phyloP scores from a whole-genome alignment of 2,329 filamentous ascomycete genomes.

The Diaporthe australafricana region DNA sequence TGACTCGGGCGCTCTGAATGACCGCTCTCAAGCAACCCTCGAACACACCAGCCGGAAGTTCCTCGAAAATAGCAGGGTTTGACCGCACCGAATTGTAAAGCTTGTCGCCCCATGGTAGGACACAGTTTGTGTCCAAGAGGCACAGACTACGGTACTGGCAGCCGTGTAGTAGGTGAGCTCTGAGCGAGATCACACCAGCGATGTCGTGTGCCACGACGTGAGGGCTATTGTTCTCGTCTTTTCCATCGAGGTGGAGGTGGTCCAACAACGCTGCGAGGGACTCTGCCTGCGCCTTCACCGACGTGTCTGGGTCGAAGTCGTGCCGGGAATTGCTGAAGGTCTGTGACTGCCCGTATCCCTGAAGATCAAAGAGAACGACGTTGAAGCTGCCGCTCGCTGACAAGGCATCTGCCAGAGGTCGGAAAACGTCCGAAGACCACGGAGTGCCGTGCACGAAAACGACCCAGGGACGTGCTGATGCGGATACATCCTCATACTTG shows the following conservation, averaged over 20 bases:
- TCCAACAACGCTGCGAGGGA: neutral
- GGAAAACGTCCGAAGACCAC: conserved; percentile 17
- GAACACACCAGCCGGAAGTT: neutral
- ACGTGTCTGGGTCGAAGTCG: neutral
- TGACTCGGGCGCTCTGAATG: conserved; percentile 2
- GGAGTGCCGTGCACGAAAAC: conserved; percentile 22
- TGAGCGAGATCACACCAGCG: neutral
- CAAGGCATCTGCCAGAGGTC: neutral
- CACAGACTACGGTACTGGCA: conserved; percentile 17
- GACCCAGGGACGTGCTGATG: neutral
- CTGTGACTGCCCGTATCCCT: conserved; percentile 10
- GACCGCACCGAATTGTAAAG: neutral
- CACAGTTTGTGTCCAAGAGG: conserved; percentile 7
- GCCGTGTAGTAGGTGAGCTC: neutral
- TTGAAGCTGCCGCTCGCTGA: neutral
- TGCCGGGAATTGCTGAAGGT: neutral
- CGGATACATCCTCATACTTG: neutral
- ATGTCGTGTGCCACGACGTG: conserved; percentile 3
- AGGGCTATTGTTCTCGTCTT: neutral
- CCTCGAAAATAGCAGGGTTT: neutral
- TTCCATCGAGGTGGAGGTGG: neutral
- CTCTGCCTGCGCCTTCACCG: neutral
- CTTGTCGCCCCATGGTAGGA: conserved; percentile 6
- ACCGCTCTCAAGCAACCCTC: conserved; percentile 10
- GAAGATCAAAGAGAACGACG: neutral